Conservation (phyloP, 306 rosid genomes). For the Bauhinia variegata region DNA sequence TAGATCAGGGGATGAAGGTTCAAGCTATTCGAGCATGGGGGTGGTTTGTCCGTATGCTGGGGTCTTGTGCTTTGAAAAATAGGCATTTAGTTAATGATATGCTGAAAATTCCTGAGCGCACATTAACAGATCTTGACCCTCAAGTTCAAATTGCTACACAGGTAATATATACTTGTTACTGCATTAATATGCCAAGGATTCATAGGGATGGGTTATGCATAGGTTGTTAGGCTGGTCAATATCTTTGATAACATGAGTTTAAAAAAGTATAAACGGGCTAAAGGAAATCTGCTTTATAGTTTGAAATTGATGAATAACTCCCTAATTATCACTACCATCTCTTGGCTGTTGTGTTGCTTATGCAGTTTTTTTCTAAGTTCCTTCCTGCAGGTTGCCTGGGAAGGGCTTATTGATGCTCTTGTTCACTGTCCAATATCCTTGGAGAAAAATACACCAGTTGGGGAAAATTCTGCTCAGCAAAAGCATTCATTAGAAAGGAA, state of each 20-base stretch:
- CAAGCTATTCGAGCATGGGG: slow-evolving; percentile 85
- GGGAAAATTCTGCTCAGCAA: slow-evolving; percentile 34
- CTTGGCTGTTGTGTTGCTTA: background rate
- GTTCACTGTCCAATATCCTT: slow-evolving; percentile 47
- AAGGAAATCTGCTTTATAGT: slow-evolving; percentile 18
- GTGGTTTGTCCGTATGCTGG: slow-evolving; percentile 78
- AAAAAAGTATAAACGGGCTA: background rate
- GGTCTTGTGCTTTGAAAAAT: slow-evolving; percentile 68
- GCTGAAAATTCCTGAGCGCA: slow-evolving; percentile 78
- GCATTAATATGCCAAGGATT: slow-evolving; percentile 34
- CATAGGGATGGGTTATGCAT: slow-evolving; percentile 23
- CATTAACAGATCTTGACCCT: slow-evolving; percentile 79
- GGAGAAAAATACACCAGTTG: slow-evolving; percentile 38
- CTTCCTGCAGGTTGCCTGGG: slow-evolving; percentile 79
- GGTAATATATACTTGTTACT: slow-evolving; percentile 50
- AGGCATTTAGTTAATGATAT: slow-evolving; percentile 69
- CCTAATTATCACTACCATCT: slow-evolving; percentile 2
- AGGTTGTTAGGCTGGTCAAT: slow-evolving; percentile 24
- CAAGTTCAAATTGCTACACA: slow-evolving; percentile 86
- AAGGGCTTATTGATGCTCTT: slow-evolving; percentile 83
- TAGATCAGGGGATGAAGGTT: slow-evolving; percentile 71
- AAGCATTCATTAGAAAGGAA: slow-evolving; percentile 32
- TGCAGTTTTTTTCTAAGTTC: background rate
- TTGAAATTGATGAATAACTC: slow-evolving; percentile 10
- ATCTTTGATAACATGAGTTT: slow-evolving; percentile 14